phyloP scores from a whole-genome alignment of 805 yeast species.

The Metschnikowia drakensbergensis region DNA sequence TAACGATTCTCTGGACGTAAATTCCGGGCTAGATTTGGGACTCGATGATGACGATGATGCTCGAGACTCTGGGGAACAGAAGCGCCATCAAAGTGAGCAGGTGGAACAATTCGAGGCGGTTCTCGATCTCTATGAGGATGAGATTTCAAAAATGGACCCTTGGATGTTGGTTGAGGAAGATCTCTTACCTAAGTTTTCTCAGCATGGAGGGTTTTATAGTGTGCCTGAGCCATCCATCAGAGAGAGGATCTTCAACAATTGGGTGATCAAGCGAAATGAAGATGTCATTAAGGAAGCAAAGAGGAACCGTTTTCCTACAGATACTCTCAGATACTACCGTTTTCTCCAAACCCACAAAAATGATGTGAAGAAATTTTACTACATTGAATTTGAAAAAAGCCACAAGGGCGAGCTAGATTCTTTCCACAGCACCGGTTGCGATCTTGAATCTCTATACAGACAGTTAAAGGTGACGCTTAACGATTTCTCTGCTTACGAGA shows the following conservation, averaged over 20 bases:
- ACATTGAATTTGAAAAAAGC: constrained; percentile 23
- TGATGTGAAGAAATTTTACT: constrained; percentile 26
- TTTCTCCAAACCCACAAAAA: constrained; percentile 29
- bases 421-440: constrained; percentile 6
- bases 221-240: constrained; percentile 18
- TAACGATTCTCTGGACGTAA: constrained; percentile 1
- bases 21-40: constrained; percentile 17
- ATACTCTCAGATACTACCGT: constrained; percentile 20
- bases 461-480: constrained; percentile 25
- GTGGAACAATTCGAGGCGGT: constrained; percentile 21
- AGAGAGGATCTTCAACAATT: constrained; percentile 12
- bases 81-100: not conserved
- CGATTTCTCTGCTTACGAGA: constrained; percentile 30
- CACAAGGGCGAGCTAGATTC: constrained; percentile 13
- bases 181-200: constrained; percentile 25
- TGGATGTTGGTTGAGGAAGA: constrained; percentile 40
- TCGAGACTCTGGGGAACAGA: not conserved
- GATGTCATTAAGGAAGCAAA: not conserved
- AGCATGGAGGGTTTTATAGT: constrained; percentile 27
- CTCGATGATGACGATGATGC: constrained; percentile 8
- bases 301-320: constrained; percentile 19
- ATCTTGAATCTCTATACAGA: constrained; percentile 23
- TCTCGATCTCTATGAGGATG: constrained; percentile 22
- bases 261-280: constrained; percentile 6
- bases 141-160: constrained; percentile 33